phyloP scores from a whole-genome alignment of 371 early-diverging fungal species.

The Coemansia sp. region DNA sequence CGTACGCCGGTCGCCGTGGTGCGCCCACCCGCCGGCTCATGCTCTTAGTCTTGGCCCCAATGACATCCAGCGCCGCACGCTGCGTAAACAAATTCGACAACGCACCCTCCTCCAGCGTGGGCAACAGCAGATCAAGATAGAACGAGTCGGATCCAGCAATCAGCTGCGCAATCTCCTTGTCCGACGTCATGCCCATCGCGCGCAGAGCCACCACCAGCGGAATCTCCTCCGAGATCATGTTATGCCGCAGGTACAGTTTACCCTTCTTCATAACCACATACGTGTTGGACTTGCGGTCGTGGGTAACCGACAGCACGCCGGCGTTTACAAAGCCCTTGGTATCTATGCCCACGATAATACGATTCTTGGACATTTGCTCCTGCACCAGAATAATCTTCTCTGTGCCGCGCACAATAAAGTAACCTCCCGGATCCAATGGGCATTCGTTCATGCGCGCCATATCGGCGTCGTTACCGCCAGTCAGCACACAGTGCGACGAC shows the following conservation, averaged over 20 bases:
- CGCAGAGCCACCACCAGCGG: conserved; percentile 88
- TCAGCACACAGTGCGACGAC: conserved; percentile 85
- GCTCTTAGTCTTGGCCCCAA: conserved; percentile 60
- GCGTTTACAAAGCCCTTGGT: conserved; percentile 78
- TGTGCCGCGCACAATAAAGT: conserved; percentile 98
- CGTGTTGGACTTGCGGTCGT: conserved; percentile 97
- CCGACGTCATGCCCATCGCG: conserved; percentile 95
- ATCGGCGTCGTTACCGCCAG: conserved; percentile 75
- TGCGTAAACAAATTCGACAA: conserved; percentile 59
- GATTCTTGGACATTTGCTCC: conserved; percentile 99
- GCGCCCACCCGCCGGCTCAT: conserved; percentile 46
- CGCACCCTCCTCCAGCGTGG: conserved; percentile 88
- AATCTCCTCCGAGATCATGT: conserved; percentile 90
- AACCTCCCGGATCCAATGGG: conserved; percentile 99
- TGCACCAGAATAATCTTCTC: conserved; percentile 99
- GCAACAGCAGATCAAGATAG: conserved; percentile 74
- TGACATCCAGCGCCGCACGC: conserved; percentile 88
- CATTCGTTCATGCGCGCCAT: conserved; percentile 92
- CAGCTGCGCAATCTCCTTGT: conserved; percentile 94
- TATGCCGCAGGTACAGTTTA: conserved; percentile 91
- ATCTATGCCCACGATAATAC: conserved; percentile 98
- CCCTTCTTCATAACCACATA: conserved; percentile 71
- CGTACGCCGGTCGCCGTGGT: conserved; percentile 64
- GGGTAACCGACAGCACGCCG: conserved; percentile 88
- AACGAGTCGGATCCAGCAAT: conserved; percentile 47